Evolutionary conservation across 1,139 yeast species (phyloP), one percentile per base, ranked within the genome.

Genomic region (Debaryomyces coudertii): DNA sequence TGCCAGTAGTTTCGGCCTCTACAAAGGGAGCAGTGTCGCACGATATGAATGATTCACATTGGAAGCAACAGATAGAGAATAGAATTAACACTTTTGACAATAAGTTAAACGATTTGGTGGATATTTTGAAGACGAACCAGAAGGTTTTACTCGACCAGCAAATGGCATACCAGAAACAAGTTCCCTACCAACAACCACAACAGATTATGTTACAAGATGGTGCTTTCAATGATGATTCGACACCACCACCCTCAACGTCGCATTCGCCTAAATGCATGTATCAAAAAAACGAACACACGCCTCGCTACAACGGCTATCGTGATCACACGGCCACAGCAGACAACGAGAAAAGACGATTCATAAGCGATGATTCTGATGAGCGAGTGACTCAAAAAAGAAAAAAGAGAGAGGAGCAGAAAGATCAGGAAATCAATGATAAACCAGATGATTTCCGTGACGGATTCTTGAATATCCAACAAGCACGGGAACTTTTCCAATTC

Each of bases 401-500:
- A 23, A 34, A 29, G 9, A 15, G 23, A 4, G 20, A 4, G 11
- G 43, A 29, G 7, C 14, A 8, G 12, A 14, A 7, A 9, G 29
- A 44, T 24, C 12, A 7, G 7, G 36, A 20, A 33, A 18, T 5
- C 2, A 12, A 28, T 7, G 44, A 40, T 2, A 40, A 40, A 7
- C 68, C 66, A 0, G 56, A 55, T 1, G 79, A 74, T 47, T 75
- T 74, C 53, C 57, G 79, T 9, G 62, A 66, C 42, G 68, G 67
- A 2, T 63, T 61, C 14, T 51, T 80, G 2, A 49, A 69, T 1
- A 57, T 65, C 31, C 67, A 62, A 1, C 77, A 83, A 46, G 88
- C 88, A 0, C 59, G 63, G 22, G 77, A 71, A 23, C 65, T 84
- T 12, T 80, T 83, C 49, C 54, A 60, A 5, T 80, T 72, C 49